These are phyloP conservation scores for Globisporangium lucens DNA, from an alignment of 352 stramenopile genomes.

Conservation along the genomic window DNA sequence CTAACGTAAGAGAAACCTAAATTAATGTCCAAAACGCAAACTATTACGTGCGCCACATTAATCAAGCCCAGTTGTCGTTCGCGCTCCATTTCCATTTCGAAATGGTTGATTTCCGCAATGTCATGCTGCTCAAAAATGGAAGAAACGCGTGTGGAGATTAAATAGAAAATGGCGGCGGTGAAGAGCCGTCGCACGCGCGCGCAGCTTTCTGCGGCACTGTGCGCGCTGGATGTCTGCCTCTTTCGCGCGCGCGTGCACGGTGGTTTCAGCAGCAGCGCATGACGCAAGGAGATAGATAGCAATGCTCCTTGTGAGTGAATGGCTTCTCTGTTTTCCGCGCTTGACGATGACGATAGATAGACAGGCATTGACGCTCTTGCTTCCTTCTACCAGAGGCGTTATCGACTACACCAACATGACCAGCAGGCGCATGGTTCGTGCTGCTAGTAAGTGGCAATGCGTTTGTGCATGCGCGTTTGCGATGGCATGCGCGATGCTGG, in stretches of 20 bases:
- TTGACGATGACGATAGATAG: neutral
- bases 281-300: neutral
- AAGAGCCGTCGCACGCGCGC: neutral
- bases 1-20: neutral
- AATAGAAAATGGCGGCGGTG: neutral
- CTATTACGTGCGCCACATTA: neutral
- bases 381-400: neutral
- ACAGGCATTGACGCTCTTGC: slow-evolving; percentile 7
- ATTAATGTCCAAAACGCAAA: neutral
- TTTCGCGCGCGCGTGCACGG: neutral
- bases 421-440: neutral
- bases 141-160: neutral
- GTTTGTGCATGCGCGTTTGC: neutral
- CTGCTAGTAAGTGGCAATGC: neutral
- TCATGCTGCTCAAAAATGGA: neutral
- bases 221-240: neutral
- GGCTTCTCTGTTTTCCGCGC: too few relatives aligned
- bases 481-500: neutral
- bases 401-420: neutral
- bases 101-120: neutral
- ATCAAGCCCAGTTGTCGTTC: neutral
- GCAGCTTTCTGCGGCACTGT: neutral
- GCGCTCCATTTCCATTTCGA: neutral
- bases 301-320: too few relatives aligned
- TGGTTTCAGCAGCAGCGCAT: slow-evolving; percentile 5